Base-by-base conservation (phyloP, 306 rosid species). In the Quercus gilva region DNA sequence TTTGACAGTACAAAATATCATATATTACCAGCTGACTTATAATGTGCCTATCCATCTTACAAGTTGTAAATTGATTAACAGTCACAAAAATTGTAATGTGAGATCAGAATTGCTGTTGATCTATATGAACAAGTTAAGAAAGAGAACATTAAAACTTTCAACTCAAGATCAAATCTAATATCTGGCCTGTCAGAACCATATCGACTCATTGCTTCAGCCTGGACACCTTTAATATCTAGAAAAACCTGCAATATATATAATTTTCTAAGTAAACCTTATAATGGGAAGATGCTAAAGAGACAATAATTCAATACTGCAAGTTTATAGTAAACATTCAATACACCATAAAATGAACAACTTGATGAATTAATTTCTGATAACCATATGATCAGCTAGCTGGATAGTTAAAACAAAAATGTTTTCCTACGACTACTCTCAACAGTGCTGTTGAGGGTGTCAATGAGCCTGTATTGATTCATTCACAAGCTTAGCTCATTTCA, bases 181-280 rank as follows among this genome's bases (percentile, higher is more conserved):
- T 92, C 98, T 65, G 97, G 98, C 85, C 92, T 81, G 79, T 92
- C 99, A 6, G 98, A 92, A 81, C 99, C 97, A 80, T 95, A 92
- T 83, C 92, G 87, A 84, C 85, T 84, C 92, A 89, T 92, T 68
- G 99, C 98, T 82, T 92, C 99, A 77, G 98, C 90, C 79, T 90
- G 85, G 60, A 95, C 89, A 12, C 94, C 96, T 79, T 88, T 95
- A 43, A 92, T 88, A 76, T 92, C 99, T 74, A 84, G 84, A 77
- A 95, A 95, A 85, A 95, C 97, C 99, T 95, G 92, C 86, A 84
- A 81, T 64, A 82, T 35, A 75, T 69, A 82, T 19, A 79, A 31
- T 45, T 31, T 75, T 73, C 49, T 41, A 64, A 53, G 74, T 75
- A 81, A 14, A 35, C 69, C 69, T 37, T 58, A 57, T 51, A 70